A percentile compares a stretch with the other conserved stretches of the same genome.
Evolutionary conservation across 106 monocot species (phyloP).

Genomic region (Iris macrosiphon): DNA sequence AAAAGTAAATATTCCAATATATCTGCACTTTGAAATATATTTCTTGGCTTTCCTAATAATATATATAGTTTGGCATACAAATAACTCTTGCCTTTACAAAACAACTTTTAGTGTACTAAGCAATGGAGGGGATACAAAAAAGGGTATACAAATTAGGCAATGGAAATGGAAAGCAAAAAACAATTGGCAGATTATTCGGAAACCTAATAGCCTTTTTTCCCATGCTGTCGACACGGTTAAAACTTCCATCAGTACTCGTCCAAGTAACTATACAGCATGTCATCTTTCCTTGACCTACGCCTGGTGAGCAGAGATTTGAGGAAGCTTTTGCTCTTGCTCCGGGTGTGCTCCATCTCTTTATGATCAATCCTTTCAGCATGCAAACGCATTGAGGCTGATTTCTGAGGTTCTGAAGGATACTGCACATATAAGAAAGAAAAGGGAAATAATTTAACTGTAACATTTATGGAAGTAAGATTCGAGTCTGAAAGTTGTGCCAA

Average conservation of each 20-base stretch:
- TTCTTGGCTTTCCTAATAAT: too few species aligned
- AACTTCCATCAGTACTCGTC: conserved; percentile 43
- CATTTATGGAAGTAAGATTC: too few species aligned
- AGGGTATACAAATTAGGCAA: too few species aligned
- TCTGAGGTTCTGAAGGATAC: conserved; percentile 28
- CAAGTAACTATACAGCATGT: conserved; percentile 41
- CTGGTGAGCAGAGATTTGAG: conserved; percentile 63
- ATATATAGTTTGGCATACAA: conserved; percentile 7
- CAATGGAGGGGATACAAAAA: too few species aligned
- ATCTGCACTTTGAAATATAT: too few species aligned
- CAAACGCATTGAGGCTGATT: conserved; percentile 34
- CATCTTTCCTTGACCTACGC: conserved; percentile 72
- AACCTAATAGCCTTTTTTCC: background rate
- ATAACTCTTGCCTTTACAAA: background rate
- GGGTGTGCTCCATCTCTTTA: conserved; percentile 31
- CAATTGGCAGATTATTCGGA: too few species aligned
- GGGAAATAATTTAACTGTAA: too few species aligned
- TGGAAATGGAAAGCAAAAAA: too few species aligned
- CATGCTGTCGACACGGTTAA: background rate
- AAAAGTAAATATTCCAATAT: too few species aligned
- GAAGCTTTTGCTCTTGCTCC: conserved; percentile 44
- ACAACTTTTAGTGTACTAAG: background rate
- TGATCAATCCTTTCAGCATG: conserved; percentile 32
- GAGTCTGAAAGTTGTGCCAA: too few species aligned
- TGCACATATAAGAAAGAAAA: conserved; percentile 14